Percentiles rank a stretch among this genome's conserved stretches.
phyloP scores from a whole-genome alignment of 1,284 basidiomycete species.

The Porodaedalea pini region DNA sequence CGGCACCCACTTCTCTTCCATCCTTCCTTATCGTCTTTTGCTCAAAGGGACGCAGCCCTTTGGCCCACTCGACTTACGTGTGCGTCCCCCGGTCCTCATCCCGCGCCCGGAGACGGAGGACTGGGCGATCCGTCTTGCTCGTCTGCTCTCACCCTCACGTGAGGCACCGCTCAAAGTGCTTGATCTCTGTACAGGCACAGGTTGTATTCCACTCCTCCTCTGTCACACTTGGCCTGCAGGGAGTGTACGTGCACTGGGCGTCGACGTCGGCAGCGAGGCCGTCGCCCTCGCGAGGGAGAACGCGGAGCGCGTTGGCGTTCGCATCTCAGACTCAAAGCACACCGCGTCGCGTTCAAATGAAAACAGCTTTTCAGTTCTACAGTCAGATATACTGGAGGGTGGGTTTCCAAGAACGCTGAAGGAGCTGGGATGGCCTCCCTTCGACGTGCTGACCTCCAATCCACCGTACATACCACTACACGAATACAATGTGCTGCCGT shows the following conservation, averaged over 20 bases:
- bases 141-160: slow-evolving; percentile 37
- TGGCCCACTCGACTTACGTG: slow-evolving; percentile 70
- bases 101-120: slow-evolving; percentile 91
- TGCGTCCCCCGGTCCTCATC: slow-evolving; percentile 78
- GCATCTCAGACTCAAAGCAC: slow-evolving; percentile 30
- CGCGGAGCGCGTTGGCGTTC: slow-evolving; percentile 37
- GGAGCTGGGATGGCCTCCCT: slow-evolving; percentile 37
- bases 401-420: slow-evolving; percentile 33
- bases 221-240: slow-evolving; percentile 57
- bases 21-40: not conserved
- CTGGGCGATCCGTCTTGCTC: slow-evolving; percentile 61
- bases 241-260: slow-evolving; percentile 51
- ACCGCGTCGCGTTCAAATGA: slow-evolving; percentile 1
- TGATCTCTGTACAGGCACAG: slow-evolving; percentile 89
- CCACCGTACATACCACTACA: slow-evolving; percentile 84
- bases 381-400: slow-evolving; percentile 47
- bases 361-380: slow-evolving; percentile 47
- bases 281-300: slow-evolving; percentile 74
- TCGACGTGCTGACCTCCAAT: slow-evolving; percentile 84
- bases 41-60: slow-evolving; percentile 81
- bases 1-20: slow-evolving; percentile 18
- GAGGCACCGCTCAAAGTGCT: slow-evolving; percentile 52
- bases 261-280: slow-evolving; percentile 72
- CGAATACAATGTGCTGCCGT: slow-evolving; percentile 63
- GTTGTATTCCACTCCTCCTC: slow-evolving; percentile 82